Percentiles rank a stretch among this genome's conserved stretches.
Conservation (phyloP, 306 rosid species). For the Quillaja saponaria region DNA sequence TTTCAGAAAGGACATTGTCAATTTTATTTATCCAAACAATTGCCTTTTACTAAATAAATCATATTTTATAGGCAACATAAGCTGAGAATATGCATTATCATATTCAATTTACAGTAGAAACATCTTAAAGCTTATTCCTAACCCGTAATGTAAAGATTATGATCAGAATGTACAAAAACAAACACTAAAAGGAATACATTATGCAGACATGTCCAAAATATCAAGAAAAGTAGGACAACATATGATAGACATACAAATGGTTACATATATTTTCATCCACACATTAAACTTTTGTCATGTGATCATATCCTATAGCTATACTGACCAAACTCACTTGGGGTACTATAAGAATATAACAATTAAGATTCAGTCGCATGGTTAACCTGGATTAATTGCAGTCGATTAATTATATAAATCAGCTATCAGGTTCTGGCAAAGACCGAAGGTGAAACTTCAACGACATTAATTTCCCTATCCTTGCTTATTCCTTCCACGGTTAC, state of each 20-base stretch:
- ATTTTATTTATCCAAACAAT: neutral
- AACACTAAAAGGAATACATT: neutral
- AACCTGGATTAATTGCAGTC: neutral
- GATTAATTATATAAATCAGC: neutral
- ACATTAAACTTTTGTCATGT: neutral
- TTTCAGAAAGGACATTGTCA: neutral
- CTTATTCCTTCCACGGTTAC: neutral
- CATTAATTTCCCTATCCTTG: no score
- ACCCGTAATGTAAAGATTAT: neutral
- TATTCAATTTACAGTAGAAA: neutral
- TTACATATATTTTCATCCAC: conserved; percentile 7
- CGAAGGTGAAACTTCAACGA: neutral
- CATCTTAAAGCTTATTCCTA: conserved; percentile 11
- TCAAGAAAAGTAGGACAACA: neutral
- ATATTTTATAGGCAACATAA: neutral
- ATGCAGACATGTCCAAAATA: no score
- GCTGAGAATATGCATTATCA: conserved; percentile 6
- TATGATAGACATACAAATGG: neutral
- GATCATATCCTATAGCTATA: neutral
- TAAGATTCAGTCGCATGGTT: conserved; percentile 6
- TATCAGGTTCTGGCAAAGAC: conserved; percentile 2
- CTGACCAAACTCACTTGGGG: conserved; percentile 1
- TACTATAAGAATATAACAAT: neutral
- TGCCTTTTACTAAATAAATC: neutral
- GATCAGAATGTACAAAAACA: conserved; percentile 10